Conservation (phyloP, 345 rosid genomes). For the thale cress (Arabidopsis thaliana) region TAIR10.1 NC_003070.9:16984001-16984500, state of each 20-base stretch:
- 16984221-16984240: slow-evolving; percentile 55
- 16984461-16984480: too few relatives aligned
- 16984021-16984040: not conserved
- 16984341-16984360: slow-evolving; percentile 47
- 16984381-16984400: slow-evolving; percentile 61
- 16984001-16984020: not conserved
- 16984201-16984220: slow-evolving; percentile 42
- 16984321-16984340: slow-evolving; percentile 40
- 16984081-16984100: slow-evolving; percentile 73
- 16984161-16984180: slow-evolving; percentile 67
- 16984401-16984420: slow-evolving; percentile 30
- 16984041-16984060: not conserved
- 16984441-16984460: too few relatives aligned
- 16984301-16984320: slow-evolving; percentile 37
- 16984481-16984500: too few relatives aligned
- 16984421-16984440: too few relatives aligned
- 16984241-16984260: slow-evolving; percentile 69
- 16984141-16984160: slow-evolving; percentile 88
- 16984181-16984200: slow-evolving; percentile 48
- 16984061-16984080: not conserved
- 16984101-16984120: slow-evolving; percentile 55
- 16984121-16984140: slow-evolving; percentile 78
- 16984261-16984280: slow-evolving; percentile 38
- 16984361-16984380: slow-evolving; percentile 56
- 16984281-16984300: slow-evolving; percentile 20